Conservation (phyloP, 805 yeast species). For the Ogataea methylovora region DNA sequence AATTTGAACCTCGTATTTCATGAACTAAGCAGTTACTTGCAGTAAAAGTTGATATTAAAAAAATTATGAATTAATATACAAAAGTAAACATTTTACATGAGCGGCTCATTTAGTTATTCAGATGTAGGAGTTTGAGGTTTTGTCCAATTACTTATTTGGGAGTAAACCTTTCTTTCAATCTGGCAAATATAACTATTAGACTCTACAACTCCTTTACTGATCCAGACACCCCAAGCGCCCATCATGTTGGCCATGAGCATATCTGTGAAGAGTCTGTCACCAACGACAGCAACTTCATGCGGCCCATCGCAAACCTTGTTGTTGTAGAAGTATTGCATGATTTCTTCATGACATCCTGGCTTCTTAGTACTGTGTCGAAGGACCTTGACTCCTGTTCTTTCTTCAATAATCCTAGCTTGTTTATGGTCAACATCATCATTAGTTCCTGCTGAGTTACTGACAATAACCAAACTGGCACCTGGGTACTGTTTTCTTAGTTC, state of each 20-base stretch:
- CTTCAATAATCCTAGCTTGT: constrained; percentile 59
- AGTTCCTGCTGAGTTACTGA: constrained; percentile 92
- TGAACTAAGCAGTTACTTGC: too few species aligned
- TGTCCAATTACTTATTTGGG: neutral
- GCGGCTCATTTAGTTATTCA: too few species aligned
- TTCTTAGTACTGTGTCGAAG: constrained; percentile 68
- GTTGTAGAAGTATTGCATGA: constrained; percentile 47
- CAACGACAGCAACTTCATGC: constrained; percentile 72
- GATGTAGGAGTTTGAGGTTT: neutral
- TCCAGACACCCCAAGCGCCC: constrained; percentile 85
- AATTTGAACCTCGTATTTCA: too few species aligned
- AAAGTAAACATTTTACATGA: too few species aligned
- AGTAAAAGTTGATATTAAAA: too few species aligned
- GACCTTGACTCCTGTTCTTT: constrained; percentile 59
- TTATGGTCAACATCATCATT: constrained; percentile 53
- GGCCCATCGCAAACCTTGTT: constrained; percentile 41
- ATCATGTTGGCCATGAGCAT: constrained; percentile 89
- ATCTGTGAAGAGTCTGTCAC: constrained; percentile 89
- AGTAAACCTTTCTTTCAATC: constrained; percentile 37
- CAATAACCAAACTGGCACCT: constrained; percentile 58
- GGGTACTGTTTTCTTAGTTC: constrained; percentile 51
- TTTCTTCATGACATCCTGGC: constrained; percentile 73
- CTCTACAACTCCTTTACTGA: constrained; percentile 63
- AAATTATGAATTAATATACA: too few species aligned
- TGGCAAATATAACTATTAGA: constrained; percentile 44